phyloP scores from a whole-genome alignment of 371 early-diverging fungal species.

The Chytridium lagenaria region DNA sequence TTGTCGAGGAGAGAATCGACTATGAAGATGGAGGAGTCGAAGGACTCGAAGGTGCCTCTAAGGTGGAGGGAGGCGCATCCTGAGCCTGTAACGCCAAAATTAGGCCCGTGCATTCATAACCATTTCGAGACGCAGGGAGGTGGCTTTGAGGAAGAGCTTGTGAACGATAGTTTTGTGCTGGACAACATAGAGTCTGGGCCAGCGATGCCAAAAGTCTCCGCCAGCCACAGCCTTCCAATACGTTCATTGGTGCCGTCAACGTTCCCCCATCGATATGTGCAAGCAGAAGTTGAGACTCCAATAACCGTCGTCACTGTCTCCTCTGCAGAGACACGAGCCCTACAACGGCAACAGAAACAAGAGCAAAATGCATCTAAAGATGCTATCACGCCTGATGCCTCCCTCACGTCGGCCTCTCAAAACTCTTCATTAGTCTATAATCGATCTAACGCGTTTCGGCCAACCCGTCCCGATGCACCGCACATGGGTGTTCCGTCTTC shows the following conservation, averaged over 20 bases:
- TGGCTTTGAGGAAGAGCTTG: not conserved
- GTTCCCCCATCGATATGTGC: not conserved
- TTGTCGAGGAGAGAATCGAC: not conserved
- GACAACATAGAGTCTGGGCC: not conserved
- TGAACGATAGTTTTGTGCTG: not conserved
- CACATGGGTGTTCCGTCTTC: constrained; percentile 5
- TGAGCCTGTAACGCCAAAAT: constrained; percentile 9
- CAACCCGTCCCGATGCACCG: constrained; percentile 1
- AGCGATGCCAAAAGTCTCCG: not conserved
- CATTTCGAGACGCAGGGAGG: not conserved
- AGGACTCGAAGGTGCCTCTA: not conserved
- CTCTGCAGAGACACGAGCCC: not conserved
- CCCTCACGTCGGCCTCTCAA: not conserved
- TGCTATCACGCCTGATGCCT: too few relatives aligned
- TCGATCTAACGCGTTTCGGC: not conserved
- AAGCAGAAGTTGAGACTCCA: not conserved
- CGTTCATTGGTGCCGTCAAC: not conserved
- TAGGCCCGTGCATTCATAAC: not conserved
- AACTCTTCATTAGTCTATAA: too few relatives aligned
- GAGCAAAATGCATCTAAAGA: not conserved
- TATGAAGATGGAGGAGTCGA: not conserved
- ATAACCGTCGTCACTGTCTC: constrained; percentile 4
- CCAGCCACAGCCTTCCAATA: not conserved
- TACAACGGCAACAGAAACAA: not conserved
- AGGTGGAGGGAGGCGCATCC: constrained; percentile 16